A percentile compares a stretch with the other conserved stretches of the same genome.
phyloP scores from a whole-genome alignment of 768 basidiomycete genomes.

The Goffeauzyma gilvescens region DNA sequence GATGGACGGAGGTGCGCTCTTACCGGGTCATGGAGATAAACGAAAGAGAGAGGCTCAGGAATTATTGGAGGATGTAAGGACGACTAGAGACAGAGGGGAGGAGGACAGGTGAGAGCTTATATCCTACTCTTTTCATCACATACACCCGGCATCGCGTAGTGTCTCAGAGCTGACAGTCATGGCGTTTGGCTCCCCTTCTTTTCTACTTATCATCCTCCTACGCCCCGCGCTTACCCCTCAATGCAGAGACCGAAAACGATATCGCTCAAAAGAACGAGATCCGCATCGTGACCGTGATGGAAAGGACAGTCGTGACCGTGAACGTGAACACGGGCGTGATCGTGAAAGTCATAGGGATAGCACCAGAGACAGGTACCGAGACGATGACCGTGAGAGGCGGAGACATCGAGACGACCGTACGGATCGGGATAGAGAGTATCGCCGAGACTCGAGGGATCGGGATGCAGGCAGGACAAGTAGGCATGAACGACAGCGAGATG shows the following conservation, averaged over 20 bases:
- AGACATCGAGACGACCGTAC: slow-evolving; percentile 7
- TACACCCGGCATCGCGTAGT: not conserved
- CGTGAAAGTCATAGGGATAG: too few species aligned
- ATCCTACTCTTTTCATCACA: not conserved
- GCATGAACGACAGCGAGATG: too few species aligned
- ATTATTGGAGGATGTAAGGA: slow-evolving; percentile 24
- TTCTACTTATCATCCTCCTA: not conserved
- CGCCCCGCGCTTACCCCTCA: too few species aligned
- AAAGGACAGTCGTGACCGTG: too few species aligned
- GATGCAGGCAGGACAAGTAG: slow-evolving; percentile 12
- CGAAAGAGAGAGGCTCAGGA: slow-evolving; percentile 27
- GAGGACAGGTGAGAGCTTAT: slow-evolving; percentile 11
- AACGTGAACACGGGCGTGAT: too few species aligned
- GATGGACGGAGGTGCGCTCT: slow-evolving; percentile 16
- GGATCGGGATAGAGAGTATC: slow-evolving; percentile 7
- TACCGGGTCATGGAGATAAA: slow-evolving; percentile 26
- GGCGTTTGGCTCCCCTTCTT: slow-evolving; percentile 17
- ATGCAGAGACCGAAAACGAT: slow-evolving; percentile 8
- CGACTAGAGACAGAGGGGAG: slow-evolving; percentile 12
- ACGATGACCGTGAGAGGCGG: slow-evolving; percentile 30
- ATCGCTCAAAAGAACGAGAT: too few species aligned
- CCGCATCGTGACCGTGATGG: too few species aligned
- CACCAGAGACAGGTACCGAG: slow-evolving; percentile 51
- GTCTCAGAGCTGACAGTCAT: slow-evolving; percentile 28
- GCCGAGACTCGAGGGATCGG: not conserved